phyloP scores from a whole-genome alignment of 306 rosid genomes.

The Psophocarpus tetragonolobus region DNA sequence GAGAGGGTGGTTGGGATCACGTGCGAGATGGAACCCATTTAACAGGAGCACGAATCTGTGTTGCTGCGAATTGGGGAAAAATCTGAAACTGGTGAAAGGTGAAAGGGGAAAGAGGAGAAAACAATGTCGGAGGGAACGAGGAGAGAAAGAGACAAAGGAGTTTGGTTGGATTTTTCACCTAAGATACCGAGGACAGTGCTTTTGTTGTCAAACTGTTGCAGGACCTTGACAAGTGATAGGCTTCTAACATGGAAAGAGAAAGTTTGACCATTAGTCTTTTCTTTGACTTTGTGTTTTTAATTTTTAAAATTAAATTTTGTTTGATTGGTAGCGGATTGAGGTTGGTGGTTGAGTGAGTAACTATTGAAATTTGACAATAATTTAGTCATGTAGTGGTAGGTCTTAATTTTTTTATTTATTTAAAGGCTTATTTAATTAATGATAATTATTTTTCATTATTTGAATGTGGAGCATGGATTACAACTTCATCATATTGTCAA shows the following conservation, averaged over 20 bases:
- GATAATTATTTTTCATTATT: too few species aligned
- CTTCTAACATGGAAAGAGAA: neutral
- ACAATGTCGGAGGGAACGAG: constrained; percentile 37
- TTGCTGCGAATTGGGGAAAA: neutral
- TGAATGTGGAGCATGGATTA: too few species aligned
- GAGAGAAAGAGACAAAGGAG: neutral
- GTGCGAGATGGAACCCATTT: constrained; percentile 69
- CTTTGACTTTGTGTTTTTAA: too few species aligned
- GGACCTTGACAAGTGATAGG: neutral
- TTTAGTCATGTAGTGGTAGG: too few species aligned
- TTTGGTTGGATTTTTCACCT: constrained; percentile 33
- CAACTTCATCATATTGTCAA: too few species aligned
- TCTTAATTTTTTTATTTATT: too few species aligned
- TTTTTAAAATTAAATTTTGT: too few species aligned
- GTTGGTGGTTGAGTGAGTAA: too few species aligned
- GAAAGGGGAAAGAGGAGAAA: neutral
- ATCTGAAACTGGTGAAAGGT: neutral
- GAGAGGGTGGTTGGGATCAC: constrained; percentile 49
- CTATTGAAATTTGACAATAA: too few species aligned
- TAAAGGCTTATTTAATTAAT: too few species aligned
- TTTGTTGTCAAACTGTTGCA: neutral
- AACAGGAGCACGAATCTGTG: constrained; percentile 21
- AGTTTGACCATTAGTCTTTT: neutral
- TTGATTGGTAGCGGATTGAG: too few species aligned
- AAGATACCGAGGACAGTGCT: constrained; percentile 2